Evolutionary conservation across 2,329 filamentous ascomycete species (phyloP).

Genomic region (Celoporthe dispersa): DNA sequence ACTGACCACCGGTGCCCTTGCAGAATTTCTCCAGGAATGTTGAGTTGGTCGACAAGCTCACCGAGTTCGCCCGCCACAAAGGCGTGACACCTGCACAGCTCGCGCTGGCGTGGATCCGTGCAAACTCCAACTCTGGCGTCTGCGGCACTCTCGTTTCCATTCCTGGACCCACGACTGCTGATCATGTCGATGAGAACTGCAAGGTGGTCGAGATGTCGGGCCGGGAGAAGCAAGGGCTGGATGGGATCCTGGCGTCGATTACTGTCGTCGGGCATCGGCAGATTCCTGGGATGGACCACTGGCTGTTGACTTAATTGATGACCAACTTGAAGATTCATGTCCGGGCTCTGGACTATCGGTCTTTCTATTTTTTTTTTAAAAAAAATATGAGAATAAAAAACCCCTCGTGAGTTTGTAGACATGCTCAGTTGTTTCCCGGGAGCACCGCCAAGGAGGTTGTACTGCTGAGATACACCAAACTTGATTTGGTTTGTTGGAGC

Average conservation of each 20-base stretch:
- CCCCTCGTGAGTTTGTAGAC: not conserved
- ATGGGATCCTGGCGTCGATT: slow-evolving; percentile 5
- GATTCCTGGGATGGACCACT: slow-evolving; percentile 6
- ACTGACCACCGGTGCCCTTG: not conserved
- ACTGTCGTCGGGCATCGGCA: slow-evolving; percentile 9
- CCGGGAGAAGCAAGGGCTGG: not conserved
- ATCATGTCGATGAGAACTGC: slow-evolving; percentile 8
- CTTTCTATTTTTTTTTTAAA: too few relatives aligned
- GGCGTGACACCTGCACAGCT: slow-evolving; percentile 16
- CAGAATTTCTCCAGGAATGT: slow-evolving; percentile 17
- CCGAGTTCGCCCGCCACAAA: not conserved
- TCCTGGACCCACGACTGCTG: slow-evolving; percentile 7
- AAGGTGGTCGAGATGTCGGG: slow-evolving; percentile 2
- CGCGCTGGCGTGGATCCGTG: slow-evolving; percentile 16
- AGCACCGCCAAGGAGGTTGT: too few relatives aligned
- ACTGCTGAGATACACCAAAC: too few relatives aligned
- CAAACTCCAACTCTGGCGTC: slow-evolving; percentile 6
- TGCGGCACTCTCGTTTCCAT: slow-evolving; percentile 13
- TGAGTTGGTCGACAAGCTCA: slow-evolving; percentile 11
- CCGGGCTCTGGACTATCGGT: not conserved
- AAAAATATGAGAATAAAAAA: too few relatives aligned
- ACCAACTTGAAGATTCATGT: not conserved
- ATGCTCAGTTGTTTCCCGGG: not conserved
- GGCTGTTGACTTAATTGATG: not conserved
- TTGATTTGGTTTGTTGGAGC: not conserved